These are phyloP conservation scores for Termitomyces sp. DNA, from an alignment of 768 basidiomycete genomes.

Conservation along the genomic window DNA sequence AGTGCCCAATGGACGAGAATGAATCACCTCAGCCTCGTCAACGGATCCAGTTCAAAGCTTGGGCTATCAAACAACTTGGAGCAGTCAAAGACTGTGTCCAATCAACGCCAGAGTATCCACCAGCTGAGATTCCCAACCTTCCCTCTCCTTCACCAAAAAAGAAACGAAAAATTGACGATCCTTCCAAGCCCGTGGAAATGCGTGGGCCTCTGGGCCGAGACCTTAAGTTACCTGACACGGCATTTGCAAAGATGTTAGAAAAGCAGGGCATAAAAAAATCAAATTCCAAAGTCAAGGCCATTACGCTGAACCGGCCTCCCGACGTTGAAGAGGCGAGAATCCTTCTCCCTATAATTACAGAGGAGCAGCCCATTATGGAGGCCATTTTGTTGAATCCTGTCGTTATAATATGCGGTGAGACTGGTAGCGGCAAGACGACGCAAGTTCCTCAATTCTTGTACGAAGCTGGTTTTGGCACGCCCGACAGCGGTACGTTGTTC, in stretches of 20 bases:
- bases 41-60: constrained; percentile 71
- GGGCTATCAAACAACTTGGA: constrained; percentile 80
- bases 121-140: constrained; percentile 15
- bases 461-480: constrained; percentile 89
- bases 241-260: constrained; percentile 50
- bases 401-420: constrained; percentile 85
- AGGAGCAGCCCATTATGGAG: constrained; percentile 95
- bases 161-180: constrained; percentile 39
- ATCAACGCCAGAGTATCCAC: constrained; percentile 14
- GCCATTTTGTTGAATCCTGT: constrained; percentile 83
- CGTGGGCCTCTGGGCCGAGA: constrained; percentile 81
- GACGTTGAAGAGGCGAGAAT: constrained; percentile 76
- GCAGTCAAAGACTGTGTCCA: constrained; percentile 33
- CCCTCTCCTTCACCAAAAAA: constrained; percentile 31
- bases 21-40: constrained; percentile 29
- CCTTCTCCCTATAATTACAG: constrained; percentile 82
- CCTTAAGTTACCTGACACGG: constrained; percentile 59
- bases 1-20: constrained; percentile 16
- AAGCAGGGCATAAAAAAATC: constrained; percentile 12
- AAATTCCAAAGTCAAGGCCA: constrained; percentile 31
- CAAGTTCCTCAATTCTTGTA: constrained; percentile 98
- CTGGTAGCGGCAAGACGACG: constrained; percentile 97
- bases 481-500: constrained; percentile 60
- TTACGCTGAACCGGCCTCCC: constrained; percentile 55
- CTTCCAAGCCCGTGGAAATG: constrained; percentile 34